phyloP scores from a whole-genome alignment of 2,329 filamentous ascomycete species.

The Chaetoscypha palmicola region DNA sequence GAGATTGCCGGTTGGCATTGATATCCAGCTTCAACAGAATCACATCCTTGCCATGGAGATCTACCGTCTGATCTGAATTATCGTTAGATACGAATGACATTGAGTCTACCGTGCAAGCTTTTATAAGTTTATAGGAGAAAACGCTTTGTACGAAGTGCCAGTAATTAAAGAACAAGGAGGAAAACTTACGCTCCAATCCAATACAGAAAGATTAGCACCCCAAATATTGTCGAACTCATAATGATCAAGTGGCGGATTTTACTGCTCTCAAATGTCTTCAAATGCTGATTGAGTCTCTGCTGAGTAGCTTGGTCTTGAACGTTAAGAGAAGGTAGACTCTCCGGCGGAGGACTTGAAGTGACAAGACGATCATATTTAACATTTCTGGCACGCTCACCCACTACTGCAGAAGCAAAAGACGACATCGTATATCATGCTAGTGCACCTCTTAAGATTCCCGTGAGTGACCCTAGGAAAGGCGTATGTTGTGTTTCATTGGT shows the following conservation, averaged over 20 bases:
- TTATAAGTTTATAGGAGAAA: too few relatives aligned
- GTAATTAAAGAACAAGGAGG: too few relatives aligned
- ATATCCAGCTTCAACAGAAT: conserved; percentile 26
- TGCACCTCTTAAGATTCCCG: too few relatives aligned
- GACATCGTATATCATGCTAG: too few relatives aligned
- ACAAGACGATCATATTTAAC: conserved; percentile 20
- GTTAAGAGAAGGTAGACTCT: conserved; percentile 3
- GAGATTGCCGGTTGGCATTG: conserved; percentile 29
- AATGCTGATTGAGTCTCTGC: conserved; percentile 15
- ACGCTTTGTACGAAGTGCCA: too few relatives aligned
- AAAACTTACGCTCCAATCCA: conserved; percentile 21
- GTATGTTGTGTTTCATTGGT: too few relatives aligned
- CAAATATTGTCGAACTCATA: conserved; percentile 14
- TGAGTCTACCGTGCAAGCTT: too few relatives aligned
- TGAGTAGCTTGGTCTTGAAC: conserved; percentile 10
- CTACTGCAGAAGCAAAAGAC: too few relatives aligned
- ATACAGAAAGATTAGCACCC: conserved; percentile 19
- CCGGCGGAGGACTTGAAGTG: not conserved
- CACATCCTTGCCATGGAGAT: conserved; percentile 21
- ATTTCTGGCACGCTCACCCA: too few relatives aligned
- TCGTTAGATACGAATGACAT: not conserved
- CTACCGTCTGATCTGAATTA: not conserved
- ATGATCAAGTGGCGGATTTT: conserved; percentile 15
- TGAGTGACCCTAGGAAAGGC: too few relatives aligned
- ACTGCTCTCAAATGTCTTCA: conserved; percentile 15